Evolutionary conservation across 768 basidiomycete genomes (phyloP).

Genomic region (Pleurotus pulmonarius): DNA sequence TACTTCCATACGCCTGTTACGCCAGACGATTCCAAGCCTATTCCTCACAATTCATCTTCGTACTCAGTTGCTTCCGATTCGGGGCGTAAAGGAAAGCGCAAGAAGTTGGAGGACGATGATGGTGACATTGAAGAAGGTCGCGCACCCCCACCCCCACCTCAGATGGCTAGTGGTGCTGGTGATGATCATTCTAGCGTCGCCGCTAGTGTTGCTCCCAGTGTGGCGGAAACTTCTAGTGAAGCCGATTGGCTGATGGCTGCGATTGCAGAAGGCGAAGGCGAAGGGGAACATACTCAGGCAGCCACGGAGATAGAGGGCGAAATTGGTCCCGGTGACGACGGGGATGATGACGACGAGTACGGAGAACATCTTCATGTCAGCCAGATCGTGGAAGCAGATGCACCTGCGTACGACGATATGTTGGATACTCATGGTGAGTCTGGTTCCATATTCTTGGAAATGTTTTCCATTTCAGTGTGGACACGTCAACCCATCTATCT

Average conservation of each 20-base stretch:
- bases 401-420: slow-evolving; percentile 31
- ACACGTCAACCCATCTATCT: slow-evolving; percentile 34
- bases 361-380: slow-evolving; percentile 35
- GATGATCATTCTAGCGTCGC: slow-evolving; percentile 58
- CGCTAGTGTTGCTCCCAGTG: slow-evolving; percentile 59
- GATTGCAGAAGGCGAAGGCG: slow-evolving; percentile 69
- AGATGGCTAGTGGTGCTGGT: slow-evolving; percentile 36
- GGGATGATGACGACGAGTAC: slow-evolving; percentile 29
- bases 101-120: slow-evolving; percentile 88
- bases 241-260: slow-evolving; percentile 90
- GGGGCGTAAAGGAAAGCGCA: slow-evolving; percentile 74
- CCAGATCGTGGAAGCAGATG: slow-evolving; percentile 31
- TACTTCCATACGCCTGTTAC: slow-evolving; percentile 91
- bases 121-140: slow-evolving; percentile 73
- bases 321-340: slow-evolving; percentile 37
- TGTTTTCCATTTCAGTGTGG: slow-evolving; percentile 45
- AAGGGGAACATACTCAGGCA: slow-evolving; percentile 35
- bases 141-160: slow-evolving; percentile 63
- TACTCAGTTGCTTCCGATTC: slow-evolving; percentile 49
- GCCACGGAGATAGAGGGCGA: slow-evolving; percentile 15
- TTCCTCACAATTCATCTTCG: slow-evolving; percentile 56
- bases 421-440: slow-evolving; percentile 25
- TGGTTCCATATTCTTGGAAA: slow-evolving; percentile 44
- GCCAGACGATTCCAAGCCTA: slow-evolving; percentile 74
- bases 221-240: slow-evolving; percentile 68